Evolutionary conservation across 1,284 basidiomycete genomes (phyloP).

Genomic region (Thecaphora thlaspeos): DNA sequence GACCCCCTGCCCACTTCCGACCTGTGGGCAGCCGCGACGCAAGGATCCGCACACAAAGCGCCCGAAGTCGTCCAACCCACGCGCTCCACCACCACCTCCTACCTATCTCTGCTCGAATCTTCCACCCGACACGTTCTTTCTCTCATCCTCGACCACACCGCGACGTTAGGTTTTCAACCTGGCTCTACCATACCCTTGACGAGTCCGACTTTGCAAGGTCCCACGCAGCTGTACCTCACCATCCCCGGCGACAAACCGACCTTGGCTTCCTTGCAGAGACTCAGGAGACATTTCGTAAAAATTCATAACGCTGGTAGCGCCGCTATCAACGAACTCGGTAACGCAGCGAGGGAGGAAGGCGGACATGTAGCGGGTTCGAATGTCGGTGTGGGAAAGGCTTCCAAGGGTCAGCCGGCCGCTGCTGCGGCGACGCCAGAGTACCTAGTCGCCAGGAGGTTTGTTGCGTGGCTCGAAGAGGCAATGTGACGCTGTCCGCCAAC

Average conservation of each 20-base stretch:
- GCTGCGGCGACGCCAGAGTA: slow-evolving; percentile 19
- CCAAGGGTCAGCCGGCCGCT: no score
- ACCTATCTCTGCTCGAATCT: slow-evolving; percentile 58
- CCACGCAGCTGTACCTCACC: slow-evolving; percentile 18
- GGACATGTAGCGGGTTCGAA: slow-evolving; percentile 23
- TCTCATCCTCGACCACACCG: slow-evolving; percentile 36
- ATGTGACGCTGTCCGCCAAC: no score
- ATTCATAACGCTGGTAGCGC: slow-evolving; percentile 49
- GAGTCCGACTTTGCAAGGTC: slow-evolving; percentile 8
- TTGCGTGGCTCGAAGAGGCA: slow-evolving; percentile 39
- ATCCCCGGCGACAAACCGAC: slow-evolving; percentile 28
- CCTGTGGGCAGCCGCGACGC: slow-evolving; percentile 79
- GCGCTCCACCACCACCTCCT: slow-evolving; percentile 57
- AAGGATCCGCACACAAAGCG: slow-evolving; percentile 74
- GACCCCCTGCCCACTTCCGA: slow-evolving; percentile 68
- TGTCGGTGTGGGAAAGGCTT: no score
- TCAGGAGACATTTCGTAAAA: slow-evolving; percentile 49
- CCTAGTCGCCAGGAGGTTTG: slow-evolving; percentile 39
- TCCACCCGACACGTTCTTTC: slow-evolving; percentile 44
- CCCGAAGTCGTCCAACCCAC: slow-evolving; percentile 75
- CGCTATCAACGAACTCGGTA: slow-evolving; percentile 36
- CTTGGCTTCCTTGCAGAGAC: slow-evolving; percentile 38
- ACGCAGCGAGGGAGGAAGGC: slow-evolving; percentile 27
- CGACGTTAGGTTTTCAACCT: slow-evolving; percentile 13
- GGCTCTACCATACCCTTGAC: slow-evolving; percentile 21